A percentile compares a stretch with the other conserved stretches of the same genome.
These are phyloP conservation scores for Penicillium manginii DNA, from an alignment of 495 filamentous ascomycete genomes.

Conservation along the genomic window DNA sequence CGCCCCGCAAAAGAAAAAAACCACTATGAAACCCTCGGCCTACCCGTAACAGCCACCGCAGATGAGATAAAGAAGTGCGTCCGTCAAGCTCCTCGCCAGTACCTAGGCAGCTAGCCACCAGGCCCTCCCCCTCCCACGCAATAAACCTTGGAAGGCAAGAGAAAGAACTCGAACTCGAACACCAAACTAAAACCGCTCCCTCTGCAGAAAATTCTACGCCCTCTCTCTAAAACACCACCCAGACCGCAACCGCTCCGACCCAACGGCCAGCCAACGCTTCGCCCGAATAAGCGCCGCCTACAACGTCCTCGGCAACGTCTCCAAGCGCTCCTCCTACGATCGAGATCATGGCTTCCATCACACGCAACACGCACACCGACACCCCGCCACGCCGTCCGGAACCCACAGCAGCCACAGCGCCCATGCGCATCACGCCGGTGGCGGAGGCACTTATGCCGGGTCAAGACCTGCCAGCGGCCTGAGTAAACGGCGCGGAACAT, in stretches of 20 bases:
- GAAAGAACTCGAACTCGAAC: neutral
- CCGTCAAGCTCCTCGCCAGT: neutral
- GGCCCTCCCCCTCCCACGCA: conserved; percentile 3
- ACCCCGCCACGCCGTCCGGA: conserved; percentile 44
- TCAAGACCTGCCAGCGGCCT: conserved; percentile 80
- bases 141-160: conserved; percentile 1
- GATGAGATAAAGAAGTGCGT: conserved; percentile 83
- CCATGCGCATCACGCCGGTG: conserved; percentile 47
- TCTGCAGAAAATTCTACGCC: conserved; percentile 72
- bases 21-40: conserved; percentile 80
- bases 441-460: conserved; percentile 52
- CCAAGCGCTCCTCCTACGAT: conserved; percentile 81
- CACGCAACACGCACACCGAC: conserved; percentile 36
- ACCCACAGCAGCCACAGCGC: conserved; percentile 42
- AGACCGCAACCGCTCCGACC: conserved; percentile 82
- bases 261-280: conserved; percentile 75
- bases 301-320: conserved; percentile 68
- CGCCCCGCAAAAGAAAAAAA: conserved; percentile 50
- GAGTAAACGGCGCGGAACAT: conserved; percentile 71
- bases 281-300: conserved; percentile 87
- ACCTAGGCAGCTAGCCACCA: too few species aligned
- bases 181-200: neutral
- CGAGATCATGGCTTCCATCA: conserved; percentile 55
- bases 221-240: conserved; percentile 95
- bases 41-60: conserved; percentile 67